Evolutionary conservation across 305 asterid species (phyloP).

Genomic region (Fraxinus sp.): DNA sequence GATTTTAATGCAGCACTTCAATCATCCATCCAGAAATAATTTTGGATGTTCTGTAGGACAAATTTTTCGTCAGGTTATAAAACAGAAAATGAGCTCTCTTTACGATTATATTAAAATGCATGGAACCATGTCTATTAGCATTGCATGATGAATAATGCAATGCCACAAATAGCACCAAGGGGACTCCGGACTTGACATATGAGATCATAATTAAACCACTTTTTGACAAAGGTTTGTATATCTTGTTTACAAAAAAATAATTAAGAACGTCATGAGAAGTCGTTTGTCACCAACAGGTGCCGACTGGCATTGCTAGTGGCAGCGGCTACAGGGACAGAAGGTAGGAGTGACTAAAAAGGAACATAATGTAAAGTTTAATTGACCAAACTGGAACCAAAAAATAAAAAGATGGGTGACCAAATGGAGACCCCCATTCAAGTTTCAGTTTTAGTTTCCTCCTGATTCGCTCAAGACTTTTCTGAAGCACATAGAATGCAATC

Average conservation of each 20-base stretch:
- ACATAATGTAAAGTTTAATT: background rate
- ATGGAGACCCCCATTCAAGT: background rate
- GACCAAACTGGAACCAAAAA: background rate
- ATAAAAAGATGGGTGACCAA: background rate
- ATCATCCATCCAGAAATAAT: background rate
- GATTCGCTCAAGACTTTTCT: background rate
- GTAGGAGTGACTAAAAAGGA: background rate
- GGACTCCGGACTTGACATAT: background rate
- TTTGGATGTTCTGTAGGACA: background rate
- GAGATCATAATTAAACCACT: background rate
- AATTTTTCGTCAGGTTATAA: background rate
- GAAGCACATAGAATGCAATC: conserved; percentile 14
- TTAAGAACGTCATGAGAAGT: background rate
- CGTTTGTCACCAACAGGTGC: background rate
- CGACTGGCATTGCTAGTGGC: background rate
- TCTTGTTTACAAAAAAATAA: background rate
- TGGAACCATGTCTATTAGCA: background rate
- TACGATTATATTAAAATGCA: background rate
- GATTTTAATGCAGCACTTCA: background rate
- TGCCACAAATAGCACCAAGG: background rate
- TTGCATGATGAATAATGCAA: background rate
- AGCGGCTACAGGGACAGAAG: background rate
- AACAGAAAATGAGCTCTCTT: background rate
- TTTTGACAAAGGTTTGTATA: background rate
- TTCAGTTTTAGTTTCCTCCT: background rate